phyloP scores from a whole-genome alignment of 164 flowering plant genomes.

The Stephania japonica region DNA sequence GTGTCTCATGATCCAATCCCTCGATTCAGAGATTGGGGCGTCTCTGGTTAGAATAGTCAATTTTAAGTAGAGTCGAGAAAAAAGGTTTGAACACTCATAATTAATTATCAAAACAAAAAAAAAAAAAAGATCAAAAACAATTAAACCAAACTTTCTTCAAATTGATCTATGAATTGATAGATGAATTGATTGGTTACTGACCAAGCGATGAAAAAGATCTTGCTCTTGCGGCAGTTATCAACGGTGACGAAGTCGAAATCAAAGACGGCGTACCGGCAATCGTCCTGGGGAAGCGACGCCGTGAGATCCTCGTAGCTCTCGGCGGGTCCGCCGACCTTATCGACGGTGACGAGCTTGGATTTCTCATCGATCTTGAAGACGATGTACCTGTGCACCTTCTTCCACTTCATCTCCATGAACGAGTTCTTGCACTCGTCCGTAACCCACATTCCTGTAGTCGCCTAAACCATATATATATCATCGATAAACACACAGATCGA shows the following conservation, averaged over 20 bases:
- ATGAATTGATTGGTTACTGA: slow-evolving; percentile 17
- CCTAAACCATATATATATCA: too few relatives aligned
- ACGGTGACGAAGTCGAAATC: slow-evolving; percentile 91
- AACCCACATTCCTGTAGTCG: slow-evolving; percentile 85
- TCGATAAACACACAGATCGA: too few relatives aligned
- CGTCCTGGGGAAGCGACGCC: slow-evolving; percentile 76
- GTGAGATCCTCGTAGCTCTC: slow-evolving; percentile 78
- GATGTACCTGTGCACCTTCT: slow-evolving; percentile 78
- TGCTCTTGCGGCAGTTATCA: slow-evolving; percentile 92
- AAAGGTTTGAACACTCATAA: too few relatives aligned
- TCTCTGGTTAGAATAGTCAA: too few relatives aligned
- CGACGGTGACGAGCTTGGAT: slow-evolving; percentile 69
- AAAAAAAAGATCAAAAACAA: not conserved
- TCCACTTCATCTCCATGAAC: slow-evolving; percentile 97
- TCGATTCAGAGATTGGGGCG: too few relatives aligned
- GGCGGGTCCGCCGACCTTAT: slow-evolving; percentile 81
- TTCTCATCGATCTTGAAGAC: slow-evolving; percentile 91
- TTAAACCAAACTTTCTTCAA: not conserved
- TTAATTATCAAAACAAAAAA: not conserved
- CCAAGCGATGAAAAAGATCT: slow-evolving; percentile 99
- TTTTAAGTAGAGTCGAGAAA: too few relatives aligned
- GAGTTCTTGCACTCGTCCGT: slow-evolving; percentile 83
- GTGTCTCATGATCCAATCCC: too few relatives aligned
- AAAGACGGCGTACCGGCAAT: slow-evolving; percentile 91
- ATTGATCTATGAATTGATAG: not conserved